Evolutionary conservation across 129 eudicot species (phyloP).

Genomic region (Glebionis coronaria): DNA sequence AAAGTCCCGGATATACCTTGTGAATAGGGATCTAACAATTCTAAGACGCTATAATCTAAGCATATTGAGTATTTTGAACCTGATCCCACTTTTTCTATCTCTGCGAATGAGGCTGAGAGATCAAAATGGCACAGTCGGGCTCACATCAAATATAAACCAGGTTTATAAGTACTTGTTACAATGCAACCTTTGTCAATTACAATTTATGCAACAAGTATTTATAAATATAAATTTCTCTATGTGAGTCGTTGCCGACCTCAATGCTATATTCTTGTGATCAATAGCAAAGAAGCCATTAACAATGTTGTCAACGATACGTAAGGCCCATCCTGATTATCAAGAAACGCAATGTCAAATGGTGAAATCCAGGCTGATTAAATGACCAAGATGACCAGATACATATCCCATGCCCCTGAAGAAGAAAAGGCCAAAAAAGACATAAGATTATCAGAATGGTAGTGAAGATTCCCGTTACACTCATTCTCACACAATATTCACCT

Average conservation of each 20-base stretch:
- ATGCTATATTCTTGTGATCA: slow-evolving; percentile 79
- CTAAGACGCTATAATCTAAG: slow-evolving; percentile 96
- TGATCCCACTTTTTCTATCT: slow-evolving; percentile 55
- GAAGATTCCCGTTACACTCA: too few species aligned
- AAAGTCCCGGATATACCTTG: slow-evolving; percentile 50
- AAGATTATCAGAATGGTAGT: neutral
- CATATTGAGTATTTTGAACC: slow-evolving; percentile 75
- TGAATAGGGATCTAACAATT: slow-evolving; percentile 91
- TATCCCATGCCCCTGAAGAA: slow-evolving; percentile 92
- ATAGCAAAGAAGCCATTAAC: slow-evolving; percentile 85
- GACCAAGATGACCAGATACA: slow-evolving; percentile 69
- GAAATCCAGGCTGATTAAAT: slow-evolving; percentile 92
- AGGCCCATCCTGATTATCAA: slow-evolving; percentile 44
- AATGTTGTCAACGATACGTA: slow-evolving; percentile 76
- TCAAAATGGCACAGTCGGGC: slow-evolving; percentile 84
- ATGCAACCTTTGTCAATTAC: slow-evolving; percentile 26
- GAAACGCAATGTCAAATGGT: slow-evolving; percentile 84
- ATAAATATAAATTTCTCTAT: neutral
- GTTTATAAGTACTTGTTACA: slow-evolving; percentile 76
- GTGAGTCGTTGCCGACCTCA: slow-evolving; percentile 44
- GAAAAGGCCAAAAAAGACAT: slow-evolving; percentile 5
- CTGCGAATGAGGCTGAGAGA: slow-evolving; percentile 72
- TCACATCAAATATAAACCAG: slow-evolving; percentile 86
- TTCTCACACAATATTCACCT: slow-evolving; percentile 47
- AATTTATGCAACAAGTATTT: slow-evolving; percentile 1